Evolutionary conservation across 352 stramenopile genomes (phyloP).

Genomic region (Phytophthora sp.): DNA sequence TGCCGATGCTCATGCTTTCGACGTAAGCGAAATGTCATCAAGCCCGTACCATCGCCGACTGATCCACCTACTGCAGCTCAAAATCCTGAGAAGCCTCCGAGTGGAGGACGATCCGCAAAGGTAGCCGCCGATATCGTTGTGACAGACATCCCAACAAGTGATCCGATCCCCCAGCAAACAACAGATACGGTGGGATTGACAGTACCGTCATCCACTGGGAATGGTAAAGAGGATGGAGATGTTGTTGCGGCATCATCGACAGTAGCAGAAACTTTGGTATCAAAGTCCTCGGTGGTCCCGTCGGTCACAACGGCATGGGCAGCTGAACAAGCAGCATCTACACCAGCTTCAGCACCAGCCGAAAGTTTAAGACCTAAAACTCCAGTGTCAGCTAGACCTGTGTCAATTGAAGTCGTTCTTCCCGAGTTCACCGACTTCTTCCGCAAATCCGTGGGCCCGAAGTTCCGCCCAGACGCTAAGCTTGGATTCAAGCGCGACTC

Average conservation of each 20-base stretch:
- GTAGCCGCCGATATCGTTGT: slow-evolving; percentile 42
- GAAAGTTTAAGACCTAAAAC: slow-evolving; percentile 1
- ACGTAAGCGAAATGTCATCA: slow-evolving; percentile 23
- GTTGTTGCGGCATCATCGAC: not conserved
- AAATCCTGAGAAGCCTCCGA: slow-evolving; percentile 6
- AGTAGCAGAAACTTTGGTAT: slow-evolving; percentile 15
- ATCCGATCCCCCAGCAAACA: not conserved
- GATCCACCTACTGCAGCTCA: not conserved
- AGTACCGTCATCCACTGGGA: not conserved
- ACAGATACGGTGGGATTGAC: not conserved
- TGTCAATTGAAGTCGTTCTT: slow-evolving; percentile 39
- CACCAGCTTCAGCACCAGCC: not conserved
- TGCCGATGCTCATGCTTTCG: slow-evolving; percentile 31
- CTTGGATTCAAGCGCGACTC: slow-evolving; percentile 68
- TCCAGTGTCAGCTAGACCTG: slow-evolving; percentile 8
- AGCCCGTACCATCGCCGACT: slow-evolving; percentile 6
- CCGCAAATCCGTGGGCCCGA: slow-evolving; percentile 52
- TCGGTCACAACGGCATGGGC: slow-evolving; percentile 8
- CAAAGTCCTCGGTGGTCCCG: slow-evolving; percentile 13
- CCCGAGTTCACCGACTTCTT: slow-evolving; percentile 80
- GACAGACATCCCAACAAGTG: slow-evolving; percentile 20
- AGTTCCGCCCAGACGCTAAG: slow-evolving; percentile 52
- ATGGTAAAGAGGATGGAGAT: slow-evolving; percentile 24
- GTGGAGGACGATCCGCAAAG: slow-evolving; percentile 35
- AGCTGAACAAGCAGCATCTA: not conserved